These are phyloP conservation scores for Rhizoclosmatium sp. DNA, from an alignment of 192 early-diverging fungal genomes.

Conservation along the genomic window DNA sequence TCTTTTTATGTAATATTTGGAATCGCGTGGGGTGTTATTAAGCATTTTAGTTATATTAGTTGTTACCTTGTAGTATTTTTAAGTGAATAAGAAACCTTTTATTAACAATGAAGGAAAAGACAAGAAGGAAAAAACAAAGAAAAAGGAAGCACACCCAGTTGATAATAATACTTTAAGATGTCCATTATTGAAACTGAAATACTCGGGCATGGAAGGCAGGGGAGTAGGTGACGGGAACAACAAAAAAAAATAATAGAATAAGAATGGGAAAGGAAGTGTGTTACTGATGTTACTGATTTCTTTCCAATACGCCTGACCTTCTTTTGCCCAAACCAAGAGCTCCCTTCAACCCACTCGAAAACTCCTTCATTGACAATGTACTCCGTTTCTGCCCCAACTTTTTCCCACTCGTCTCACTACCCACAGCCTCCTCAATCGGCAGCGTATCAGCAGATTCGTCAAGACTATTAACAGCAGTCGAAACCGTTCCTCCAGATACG, in stretches of 20 bases:
- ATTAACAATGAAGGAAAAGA: too few species aligned
- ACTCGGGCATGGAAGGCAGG: too few species aligned
- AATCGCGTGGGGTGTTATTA: too few species aligned
- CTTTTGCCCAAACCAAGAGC: conserved; percentile 13
- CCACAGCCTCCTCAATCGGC: neutral
- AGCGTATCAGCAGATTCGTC: neutral
- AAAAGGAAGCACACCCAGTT: too few species aligned
- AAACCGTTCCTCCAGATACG: neutral
- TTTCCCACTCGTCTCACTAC: neutral
- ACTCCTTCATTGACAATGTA: conserved; percentile 26
- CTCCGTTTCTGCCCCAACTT: conserved; percentile 6
- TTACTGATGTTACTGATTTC: neutral
- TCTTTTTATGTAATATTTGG: too few species aligned
- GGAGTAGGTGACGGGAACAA: neutral
- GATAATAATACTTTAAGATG: too few species aligned
- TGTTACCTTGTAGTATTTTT: neutral
- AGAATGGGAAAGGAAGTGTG: neutral
- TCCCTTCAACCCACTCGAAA: conserved; percentile 31
- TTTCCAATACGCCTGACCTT: neutral
- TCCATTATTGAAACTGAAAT: too few species aligned
- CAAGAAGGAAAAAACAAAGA: too few species aligned
- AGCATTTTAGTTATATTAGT: too few species aligned
- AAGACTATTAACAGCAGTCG: conserved; percentile 1
- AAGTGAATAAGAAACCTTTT: neutral
- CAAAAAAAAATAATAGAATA: conserved; percentile 24